Base-by-base conservation (phyloP, 768 basidiomycete genomes). In the Phlebiopsis flavidoalba region DNA sequence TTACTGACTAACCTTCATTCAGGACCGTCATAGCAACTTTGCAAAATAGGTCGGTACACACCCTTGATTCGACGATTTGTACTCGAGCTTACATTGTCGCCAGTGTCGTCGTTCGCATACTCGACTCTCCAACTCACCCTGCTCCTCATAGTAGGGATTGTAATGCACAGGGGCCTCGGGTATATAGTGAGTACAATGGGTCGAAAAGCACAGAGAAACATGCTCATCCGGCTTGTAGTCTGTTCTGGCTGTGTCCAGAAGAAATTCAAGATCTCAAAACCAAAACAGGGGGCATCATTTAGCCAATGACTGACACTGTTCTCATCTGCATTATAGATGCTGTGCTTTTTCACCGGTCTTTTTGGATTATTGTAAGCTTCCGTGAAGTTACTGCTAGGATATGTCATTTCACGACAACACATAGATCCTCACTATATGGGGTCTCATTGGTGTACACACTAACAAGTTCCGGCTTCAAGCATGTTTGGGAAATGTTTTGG, bases 401-500 rank as follows among this genome's bases (percentile, higher is more conserved):
- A 31, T 31, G 6, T 6, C 26, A 6, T 31, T 6, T 31, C 26
- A 31, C 26, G 26, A 31, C 26, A 2, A 31, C 33, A 3, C 12
- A 31, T 53, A 53, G 8, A 35, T 21, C 21, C 70, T 89, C 51
- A 87, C 85, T 10, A 65, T 86, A 5, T 91, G 89, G 89, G 89
- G 89, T 43, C 81, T 91, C 24, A 83, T 87, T 64, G 89, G 89
- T n/a, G 80, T 91, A 1, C 86, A 85, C 64, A 88, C 88, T 15
- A 71, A 83, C 66, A 84, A 81, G 49, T 86, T 93, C n/a, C 66
- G 89, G 89, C 12, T 91, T 91, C 75, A 89, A 93, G 71, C 86
- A 91, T 67, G 82, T 86, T 61, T 91, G 89, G 89, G 90, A 91
- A 70, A 83, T 89, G n/a, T n/a, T n/a, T 33, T 89, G 88, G 86